phyloP scores from a whole-genome alignment of 495 filamentous ascomycete species.

The Aspergillus indologenus region DNA sequence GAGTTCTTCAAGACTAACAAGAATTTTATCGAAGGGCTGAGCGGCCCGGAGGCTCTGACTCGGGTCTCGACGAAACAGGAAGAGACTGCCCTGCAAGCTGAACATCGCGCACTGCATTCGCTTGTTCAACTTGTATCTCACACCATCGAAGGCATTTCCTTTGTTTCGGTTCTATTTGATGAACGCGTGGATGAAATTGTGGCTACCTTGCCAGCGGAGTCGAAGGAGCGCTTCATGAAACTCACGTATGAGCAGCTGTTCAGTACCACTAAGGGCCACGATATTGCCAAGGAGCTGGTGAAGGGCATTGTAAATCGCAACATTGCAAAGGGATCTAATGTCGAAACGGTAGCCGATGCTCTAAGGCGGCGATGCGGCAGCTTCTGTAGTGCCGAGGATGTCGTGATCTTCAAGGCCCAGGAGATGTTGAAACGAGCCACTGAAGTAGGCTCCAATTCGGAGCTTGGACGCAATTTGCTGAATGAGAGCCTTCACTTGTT shows the following conservation, averaged over 20 bases:
- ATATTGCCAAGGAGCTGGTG: conserved; percentile 92
- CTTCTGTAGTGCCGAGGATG: conserved; percentile 96
- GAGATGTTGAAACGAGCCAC: conserved; percentile 84
- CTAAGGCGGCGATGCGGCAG: conserved; percentile 85
- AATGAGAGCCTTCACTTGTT: conserved; percentile 88
- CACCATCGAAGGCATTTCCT: conserved; percentile 93
- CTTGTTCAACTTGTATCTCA: conserved; percentile 75
- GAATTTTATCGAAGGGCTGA: conserved; percentile 85
- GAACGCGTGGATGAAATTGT: conserved; percentile 88
- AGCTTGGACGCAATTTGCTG: conserved; percentile 73
- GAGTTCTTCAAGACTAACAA: conserved; percentile 82
- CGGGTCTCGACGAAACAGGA: conserved; percentile 75
- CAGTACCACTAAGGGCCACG: conserved; percentile 70
- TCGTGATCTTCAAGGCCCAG: conserved; percentile 96
- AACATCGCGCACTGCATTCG: conserved; percentile 88
- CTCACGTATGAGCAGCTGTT: conserved; percentile 88
- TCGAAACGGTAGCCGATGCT: conserved; percentile 94
- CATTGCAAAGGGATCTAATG: conserved; percentile 91
- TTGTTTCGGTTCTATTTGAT: conserved; percentile 88
- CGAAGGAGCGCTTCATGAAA: conserved; percentile 63
- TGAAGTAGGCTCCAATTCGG: conserved; percentile 70
- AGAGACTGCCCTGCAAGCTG: conserved; percentile 83
- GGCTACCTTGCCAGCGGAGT: conserved; percentile 64
- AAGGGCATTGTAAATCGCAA: conserved; percentile 98
- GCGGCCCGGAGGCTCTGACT: conserved; percentile 75